Evolutionary conservation across 2,329 filamentous ascomycete genomes (phyloP).

Genomic region (Leptographium flavum): DNA sequence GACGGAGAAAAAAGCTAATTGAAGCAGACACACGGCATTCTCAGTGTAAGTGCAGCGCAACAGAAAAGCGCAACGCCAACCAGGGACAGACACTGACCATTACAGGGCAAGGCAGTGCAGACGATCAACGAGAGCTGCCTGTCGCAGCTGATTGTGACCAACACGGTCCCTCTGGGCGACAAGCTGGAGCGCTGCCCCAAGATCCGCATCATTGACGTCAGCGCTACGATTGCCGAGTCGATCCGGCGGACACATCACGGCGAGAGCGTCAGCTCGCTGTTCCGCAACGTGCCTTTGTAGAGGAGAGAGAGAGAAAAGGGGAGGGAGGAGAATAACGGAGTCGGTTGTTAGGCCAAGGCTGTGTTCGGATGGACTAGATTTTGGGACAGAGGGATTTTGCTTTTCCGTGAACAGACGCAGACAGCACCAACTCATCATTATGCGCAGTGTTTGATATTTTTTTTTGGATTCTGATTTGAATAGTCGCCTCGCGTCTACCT

Average conservation of each 20-base stretch:
- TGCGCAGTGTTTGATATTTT: background rate
- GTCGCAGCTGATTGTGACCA: constrained; percentile 73
- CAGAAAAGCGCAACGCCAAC: background rate
- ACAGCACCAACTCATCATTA: too few species aligned
- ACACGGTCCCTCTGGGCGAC: constrained; percentile 68
- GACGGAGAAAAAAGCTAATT: background rate
- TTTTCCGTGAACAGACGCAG: too few species aligned
- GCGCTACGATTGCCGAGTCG: constrained; percentile 62
- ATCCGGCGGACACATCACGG: constrained; percentile 57
- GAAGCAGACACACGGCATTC: constrained; percentile 11
- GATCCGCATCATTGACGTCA: constrained; percentile 84
- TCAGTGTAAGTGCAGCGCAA: constrained; percentile 5
- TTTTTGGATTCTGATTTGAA: background rate
- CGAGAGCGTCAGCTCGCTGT: constrained; percentile 49
- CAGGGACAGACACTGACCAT: constrained; percentile 34
- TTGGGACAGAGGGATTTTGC: background rate
- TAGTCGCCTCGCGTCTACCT: background rate
- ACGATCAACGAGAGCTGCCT: constrained; percentile 68
- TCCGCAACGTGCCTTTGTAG: constrained; percentile 47
- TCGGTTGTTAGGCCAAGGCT: background rate
- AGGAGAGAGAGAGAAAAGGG: background rate
- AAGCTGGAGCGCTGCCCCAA: constrained; percentile 62
- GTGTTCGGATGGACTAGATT: background rate
- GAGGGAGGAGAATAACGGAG: background rate
- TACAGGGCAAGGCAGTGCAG: constrained; percentile 78